Evolutionary conservation across 306 rosid species (phyloP).

Genomic region (Begonia masoniana): DNA sequence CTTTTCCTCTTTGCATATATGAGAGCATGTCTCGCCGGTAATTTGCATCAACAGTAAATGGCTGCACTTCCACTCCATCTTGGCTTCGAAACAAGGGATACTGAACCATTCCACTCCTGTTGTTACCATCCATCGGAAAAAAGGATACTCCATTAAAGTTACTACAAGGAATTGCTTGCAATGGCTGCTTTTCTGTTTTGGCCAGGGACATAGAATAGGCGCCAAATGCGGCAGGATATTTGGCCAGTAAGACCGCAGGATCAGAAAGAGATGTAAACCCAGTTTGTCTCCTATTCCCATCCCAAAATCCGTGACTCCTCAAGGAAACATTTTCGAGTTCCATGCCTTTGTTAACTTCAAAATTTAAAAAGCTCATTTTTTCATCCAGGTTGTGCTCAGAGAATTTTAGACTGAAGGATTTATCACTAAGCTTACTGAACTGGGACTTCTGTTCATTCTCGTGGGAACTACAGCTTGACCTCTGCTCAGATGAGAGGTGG

Average conservation of each 20-base stretch:
- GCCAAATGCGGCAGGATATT: constrained; percentile 80
- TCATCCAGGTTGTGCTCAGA: constrained; percentile 37
- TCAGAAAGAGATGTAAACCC: constrained; percentile 60
- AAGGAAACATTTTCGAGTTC: constrained; percentile 55
- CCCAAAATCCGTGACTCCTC: constrained; percentile 60
- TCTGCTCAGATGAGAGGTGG: constrained; percentile 39
- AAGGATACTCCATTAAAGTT: constrained; percentile 37
- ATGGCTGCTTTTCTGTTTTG: constrained; percentile 45
- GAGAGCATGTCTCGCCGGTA: constrained; percentile 47
- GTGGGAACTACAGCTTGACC: constrained; percentile 22
- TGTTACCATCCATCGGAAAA: constrained; percentile 39
- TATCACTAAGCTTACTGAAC: constrained; percentile 30
- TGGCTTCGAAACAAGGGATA: constrained; percentile 42
- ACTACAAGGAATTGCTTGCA: constrained; percentile 33
- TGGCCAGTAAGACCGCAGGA: constrained; percentile 66
- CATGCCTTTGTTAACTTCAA: constrained; percentile 26
- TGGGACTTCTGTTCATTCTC: constrained; percentile 36
- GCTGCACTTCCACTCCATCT: constrained; percentile 50
- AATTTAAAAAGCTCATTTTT: constrained; percentile 38
- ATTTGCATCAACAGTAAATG: constrained; percentile 60
- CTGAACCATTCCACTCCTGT: constrained; percentile 51
- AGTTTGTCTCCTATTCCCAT: constrained; percentile 53
- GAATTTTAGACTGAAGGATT: constrained; percentile 30
- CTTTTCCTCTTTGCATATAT: constrained; percentile 55
- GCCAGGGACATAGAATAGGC: constrained; percentile 34